Evolutionary conservation across 768 basidiomycete species (phyloP).

Genomic region (Lactarius sp.): DNA sequence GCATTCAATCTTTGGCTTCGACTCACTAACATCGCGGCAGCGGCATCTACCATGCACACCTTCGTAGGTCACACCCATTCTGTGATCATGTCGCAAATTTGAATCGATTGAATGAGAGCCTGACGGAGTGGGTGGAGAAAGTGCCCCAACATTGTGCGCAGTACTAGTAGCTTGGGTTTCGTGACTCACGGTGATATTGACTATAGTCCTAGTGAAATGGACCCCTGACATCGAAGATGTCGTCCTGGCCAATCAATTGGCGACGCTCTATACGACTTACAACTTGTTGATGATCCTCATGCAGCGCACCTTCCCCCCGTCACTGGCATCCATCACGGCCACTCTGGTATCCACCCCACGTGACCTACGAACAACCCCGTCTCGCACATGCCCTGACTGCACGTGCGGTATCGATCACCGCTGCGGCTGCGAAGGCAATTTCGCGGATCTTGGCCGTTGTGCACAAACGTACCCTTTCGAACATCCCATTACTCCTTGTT

Average conservation of each 20-base stretch:
- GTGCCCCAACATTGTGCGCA: slow-evolving; percentile 32
- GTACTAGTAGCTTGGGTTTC: background rate
- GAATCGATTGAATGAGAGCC: slow-evolving; percentile 42
- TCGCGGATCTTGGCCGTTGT: slow-evolving; percentile 16
- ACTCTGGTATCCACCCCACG: slow-evolving; percentile 12
- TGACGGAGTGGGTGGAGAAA: slow-evolving; percentile 36
- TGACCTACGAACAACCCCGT: background rate
- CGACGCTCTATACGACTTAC: slow-evolving; percentile 41
- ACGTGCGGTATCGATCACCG: slow-evolving; percentile 18
- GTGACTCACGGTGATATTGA: background rate
- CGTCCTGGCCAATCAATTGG: slow-evolving; percentile 40
- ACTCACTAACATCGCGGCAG: slow-evolving; percentile 39
- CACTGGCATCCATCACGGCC: too few relatives aligned
- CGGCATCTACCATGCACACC: slow-evolving; percentile 40
- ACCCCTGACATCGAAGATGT: slow-evolving; percentile 39
- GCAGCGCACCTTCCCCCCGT: slow-evolving; percentile 73
- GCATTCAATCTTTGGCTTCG: slow-evolving; percentile 42
- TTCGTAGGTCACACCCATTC: slow-evolving; percentile 35
- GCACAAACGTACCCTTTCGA: slow-evolving; percentile 22
- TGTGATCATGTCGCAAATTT: slow-evolving; percentile 28
- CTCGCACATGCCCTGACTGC: slow-evolving; percentile 14
- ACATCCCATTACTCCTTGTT: slow-evolving; percentile 19
- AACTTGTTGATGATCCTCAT: slow-evolving; percentile 67
- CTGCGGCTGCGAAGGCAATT: slow-evolving; percentile 19
- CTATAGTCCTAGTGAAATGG: slow-evolving; percentile 35